Conservation (phyloP, 2,329 filamentous ascomycete species). For the Calonectria fujianensis region DNA sequence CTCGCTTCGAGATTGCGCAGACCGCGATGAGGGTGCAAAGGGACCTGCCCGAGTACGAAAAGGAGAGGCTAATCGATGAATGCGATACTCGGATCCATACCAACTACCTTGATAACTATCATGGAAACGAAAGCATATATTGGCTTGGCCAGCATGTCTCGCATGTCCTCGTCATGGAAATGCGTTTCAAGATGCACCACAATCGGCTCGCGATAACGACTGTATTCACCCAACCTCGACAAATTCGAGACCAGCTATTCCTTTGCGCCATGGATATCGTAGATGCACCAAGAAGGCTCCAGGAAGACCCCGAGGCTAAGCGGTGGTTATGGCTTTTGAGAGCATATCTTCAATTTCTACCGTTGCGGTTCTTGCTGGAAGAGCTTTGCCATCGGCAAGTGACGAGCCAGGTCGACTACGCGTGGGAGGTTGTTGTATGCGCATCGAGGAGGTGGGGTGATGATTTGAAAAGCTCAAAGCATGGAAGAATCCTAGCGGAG, state of each 20-base stretch:
- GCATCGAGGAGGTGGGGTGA: constrained; percentile 1
- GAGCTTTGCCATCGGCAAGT: constrained; percentile 2
- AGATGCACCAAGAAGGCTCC: neutral
- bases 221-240: neutral
- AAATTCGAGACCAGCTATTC: neutral
- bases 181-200: constrained; percentile 13
- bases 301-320: neutral
- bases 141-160: constrained; percentile 8
- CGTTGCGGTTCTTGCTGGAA: neutral
- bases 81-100: neutral
- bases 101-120: neutral
- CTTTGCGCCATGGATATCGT: neutral
- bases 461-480: neutral
- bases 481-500: neutral
- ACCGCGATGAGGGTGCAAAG: neutral
- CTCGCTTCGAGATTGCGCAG: neutral
- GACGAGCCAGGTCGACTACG: neutral
- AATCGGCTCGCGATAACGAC: neutral
- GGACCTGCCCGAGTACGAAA: neutral
- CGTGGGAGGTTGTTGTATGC: neutral
- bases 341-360: neutral
- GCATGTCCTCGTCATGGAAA: constrained; percentile 7
- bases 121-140: neutral
- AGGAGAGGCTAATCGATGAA: neutral
- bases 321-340: neutral